These are phyloP conservation scores for Paraconiothyrium brasiliense DNA, from an alignment of 2,329 filamentous ascomycete species.

Conservation along the genomic window DNA sequence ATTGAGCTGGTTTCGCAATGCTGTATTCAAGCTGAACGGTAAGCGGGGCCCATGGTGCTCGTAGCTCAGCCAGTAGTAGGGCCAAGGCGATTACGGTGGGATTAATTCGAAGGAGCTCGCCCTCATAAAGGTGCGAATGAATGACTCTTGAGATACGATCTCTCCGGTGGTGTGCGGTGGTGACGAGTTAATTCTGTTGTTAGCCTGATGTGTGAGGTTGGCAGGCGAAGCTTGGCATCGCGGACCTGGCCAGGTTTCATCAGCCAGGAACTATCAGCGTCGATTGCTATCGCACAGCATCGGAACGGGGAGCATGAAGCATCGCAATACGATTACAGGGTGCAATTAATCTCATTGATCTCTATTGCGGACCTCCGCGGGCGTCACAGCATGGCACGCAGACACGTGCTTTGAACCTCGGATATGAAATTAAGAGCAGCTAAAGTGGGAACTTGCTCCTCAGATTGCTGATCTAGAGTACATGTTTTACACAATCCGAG, in stretches of 20 bases:
- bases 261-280: conserved; percentile 28
- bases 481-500: conserved; percentile 56
- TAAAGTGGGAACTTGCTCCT: conserved; percentile 53
- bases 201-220: conserved; percentile 35
- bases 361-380: conserved; percentile 29
- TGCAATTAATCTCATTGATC: conserved; percentile 43
- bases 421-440: conserved; percentile 39
- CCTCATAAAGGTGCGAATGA: background rate
- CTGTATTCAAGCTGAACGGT: background rate
- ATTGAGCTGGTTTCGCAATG: conserved; percentile 4
- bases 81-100: background rate
- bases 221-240: conserved; percentile 41
- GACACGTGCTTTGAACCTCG: conserved; percentile 35
- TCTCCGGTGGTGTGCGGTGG: conserved; percentile 19
- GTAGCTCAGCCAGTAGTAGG: background rate
- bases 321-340: conserved; percentile 28
- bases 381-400: conserved; percentile 36
- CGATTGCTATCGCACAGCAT: conserved; percentile 34
- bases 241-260: conserved; percentile 35
- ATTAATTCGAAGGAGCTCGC: background rate
- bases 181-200: conserved; percentile 3
- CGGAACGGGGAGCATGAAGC: conserved; percentile 21
- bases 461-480: conserved; percentile 55
- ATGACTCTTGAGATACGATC: conserved; percentile 12
- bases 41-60: background rate